A percentile compares a stretch with the other conserved stretches of the same genome.
These are phyloP conservation scores for Multifurca ochricompacta DNA, from an alignment of 768 basidiomycete species.

Conservation along the genomic window DNA sequence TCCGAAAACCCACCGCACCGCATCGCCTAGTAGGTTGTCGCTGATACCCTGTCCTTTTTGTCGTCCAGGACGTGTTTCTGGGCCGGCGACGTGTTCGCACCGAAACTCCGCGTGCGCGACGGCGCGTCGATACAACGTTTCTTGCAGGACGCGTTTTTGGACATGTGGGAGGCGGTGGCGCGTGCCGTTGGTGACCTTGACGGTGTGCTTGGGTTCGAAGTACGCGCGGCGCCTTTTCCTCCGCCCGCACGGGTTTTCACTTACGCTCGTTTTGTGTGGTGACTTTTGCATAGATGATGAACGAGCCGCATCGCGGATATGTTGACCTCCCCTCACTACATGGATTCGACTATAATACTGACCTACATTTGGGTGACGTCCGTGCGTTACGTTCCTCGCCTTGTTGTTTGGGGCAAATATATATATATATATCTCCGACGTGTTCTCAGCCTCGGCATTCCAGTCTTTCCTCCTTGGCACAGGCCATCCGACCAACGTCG, in stretches of 20 bases:
- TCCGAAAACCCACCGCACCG: too few relatives aligned
- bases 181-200: conserved; percentile 64
- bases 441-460: conserved; percentile 59
- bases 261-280: background rate
- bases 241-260: background rate
- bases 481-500: conserved; percentile 74
- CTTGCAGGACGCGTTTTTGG: conserved; percentile 74
- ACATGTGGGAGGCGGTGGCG: conserved; percentile 65
- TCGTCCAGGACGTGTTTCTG: conserved; percentile 82
- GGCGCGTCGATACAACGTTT: conserved; percentile 68
- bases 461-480: conserved; percentile 91
- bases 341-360: conserved; percentile 88
- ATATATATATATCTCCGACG: background rate
- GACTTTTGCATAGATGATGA: conserved; percentile 60
- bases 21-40: background rate
- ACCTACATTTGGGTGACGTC: conserved; percentile 75
- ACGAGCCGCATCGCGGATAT: conserved; percentile 93
- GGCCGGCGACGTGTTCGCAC: conserved; percentile 83
- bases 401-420: background rate
- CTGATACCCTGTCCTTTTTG: background rate
- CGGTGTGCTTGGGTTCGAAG: conserved; percentile 86
- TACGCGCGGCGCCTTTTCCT: conserved; percentile 31
- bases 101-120: conserved; percentile 54
- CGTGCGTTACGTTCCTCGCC: conserved; percentile 44
- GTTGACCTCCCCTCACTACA: conserved; percentile 76